Evolutionary conservation across 2,329 filamentous ascomycete species (phyloP), one percentile per base, ranked within the genome.

Genomic region (Hypoxylon sp.): DNA sequence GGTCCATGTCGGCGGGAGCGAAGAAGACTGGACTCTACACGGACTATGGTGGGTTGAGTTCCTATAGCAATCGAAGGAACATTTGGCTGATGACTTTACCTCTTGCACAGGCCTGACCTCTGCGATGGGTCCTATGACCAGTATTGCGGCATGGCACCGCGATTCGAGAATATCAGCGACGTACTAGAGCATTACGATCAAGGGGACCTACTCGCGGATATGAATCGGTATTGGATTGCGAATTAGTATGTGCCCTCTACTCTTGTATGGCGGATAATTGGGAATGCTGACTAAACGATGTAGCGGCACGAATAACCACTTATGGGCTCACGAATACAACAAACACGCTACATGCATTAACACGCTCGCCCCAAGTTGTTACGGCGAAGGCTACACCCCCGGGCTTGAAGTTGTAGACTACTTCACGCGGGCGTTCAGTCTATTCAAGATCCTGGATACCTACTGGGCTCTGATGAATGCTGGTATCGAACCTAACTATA

Each of bases 261-360:
- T n/a, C 28, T 10, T 11, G 2, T 34, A 34, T 53, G 13, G 19
- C 13, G 36, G 6, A n/a, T 14, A 3, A 19, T 4, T 11, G 21
- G 6, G 30, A 3, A 21, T 38, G 50, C 60, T 63, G 19, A 60
- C 46, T 13, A 49, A 17, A 19, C 13, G 25, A 30, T 50, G 19
- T 60, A 79, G 79, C 60, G 80, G 80, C 25, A 75, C 77, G 21
- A 82, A 83, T 70, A 74, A 79, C 32, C 77, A 80, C 57, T 76
- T 93, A 73, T 93, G 90, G 90, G 83, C 87, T 72, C 89, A 91
- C 78, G 90, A 93, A 75, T 93, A 89, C 86, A 83, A 85, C 77
- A 92, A 91, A 77, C 90, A 93, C 77, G 91, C 87, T 32, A 92
- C 90, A 11, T 93, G 91, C 80, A 88, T 93, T 74, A 89, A 87